Evolutionary conservation across 2,329 filamentous ascomycete genomes (phyloP), one percentile per base, ranked within the genome.

Genomic region (Epicoccum nigrum): DNA sequence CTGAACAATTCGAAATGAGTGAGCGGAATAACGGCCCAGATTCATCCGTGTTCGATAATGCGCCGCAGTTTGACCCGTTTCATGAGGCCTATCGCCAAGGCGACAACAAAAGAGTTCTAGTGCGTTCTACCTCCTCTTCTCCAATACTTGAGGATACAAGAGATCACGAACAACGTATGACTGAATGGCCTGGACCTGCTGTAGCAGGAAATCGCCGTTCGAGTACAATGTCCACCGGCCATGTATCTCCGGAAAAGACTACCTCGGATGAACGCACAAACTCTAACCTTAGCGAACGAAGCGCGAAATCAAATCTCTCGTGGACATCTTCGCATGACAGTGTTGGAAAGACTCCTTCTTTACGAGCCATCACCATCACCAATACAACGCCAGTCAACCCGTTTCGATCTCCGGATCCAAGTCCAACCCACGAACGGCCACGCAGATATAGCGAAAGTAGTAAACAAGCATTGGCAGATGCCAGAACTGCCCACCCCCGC

Each of bases 261-360:
- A 45, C 38, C 5, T 67, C 76, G 32, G 63, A 54, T 15, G 81
- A 84, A 28, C 77, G 82, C 16, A 85, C 82, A 2, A 76, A 76
- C 3, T 85, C 82, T 1, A 81, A 78, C 23, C 70, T 85, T 3
- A 84, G 81, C 46, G 82, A 84, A 11, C 71, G 71, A 7, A 83
- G 81, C 17, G 68, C 70, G 4, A 68, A 67, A 5, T 80, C 78
- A 4, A 69, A 69, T 32, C 54, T 76, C 0, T 81, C 79, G 2
- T 76, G 75, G 27, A 65, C 67, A 9, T 78, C 77, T 3, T 63
- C 65, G 4, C 66, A 59, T 9, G 74, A 63, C 20, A 76, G 75
- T 28, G 63, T 80, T 12, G 73, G 69, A 4, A 72, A 78, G 5
- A 80, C 70, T 31, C 67, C 77, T 25, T 80, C 78, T 0, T 74